Conservation (phyloP, 805 yeast genomes). For the Phaffomyces antillensis region DNA sequence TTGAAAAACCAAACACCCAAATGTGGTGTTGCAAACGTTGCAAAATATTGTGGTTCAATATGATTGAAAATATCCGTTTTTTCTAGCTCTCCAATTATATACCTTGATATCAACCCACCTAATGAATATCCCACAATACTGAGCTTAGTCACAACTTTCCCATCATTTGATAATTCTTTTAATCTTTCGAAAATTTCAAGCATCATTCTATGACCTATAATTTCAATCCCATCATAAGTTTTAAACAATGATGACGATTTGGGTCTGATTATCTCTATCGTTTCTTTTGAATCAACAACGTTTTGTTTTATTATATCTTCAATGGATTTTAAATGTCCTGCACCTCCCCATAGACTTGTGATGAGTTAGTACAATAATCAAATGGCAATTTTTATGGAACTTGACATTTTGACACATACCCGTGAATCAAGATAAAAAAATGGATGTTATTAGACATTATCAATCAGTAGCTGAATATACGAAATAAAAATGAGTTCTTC, state of each 20-base stretch:
- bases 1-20: conserved; percentile 51
- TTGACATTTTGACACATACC: background rate
- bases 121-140: conserved; percentile 83
- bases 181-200: conserved; percentile 51
- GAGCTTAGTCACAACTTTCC: conserved; percentile 38
- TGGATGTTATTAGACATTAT: background rate
- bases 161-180: conserved; percentile 24
- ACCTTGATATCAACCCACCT: conserved; percentile 81
- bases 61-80: conserved; percentile 46
- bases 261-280: conserved; percentile 41
- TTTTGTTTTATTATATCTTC: conserved; percentile 34
- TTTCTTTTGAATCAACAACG: conserved; percentile 34
- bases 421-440: conserved; percentile 1
- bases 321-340: conserved; percentile 46
- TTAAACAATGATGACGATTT: conserved; percentile 59
- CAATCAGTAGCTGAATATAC: background rate
- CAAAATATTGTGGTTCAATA: conserved; percentile 54
- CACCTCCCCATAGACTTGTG: conserved; percentile 54
- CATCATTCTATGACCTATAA: conserved; percentile 63
- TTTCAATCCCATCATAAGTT: conserved; percentile 80
- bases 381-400: background rate
- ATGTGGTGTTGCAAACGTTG: conserved; percentile 78
- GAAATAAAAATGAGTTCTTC: background rate
- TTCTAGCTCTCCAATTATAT: conserved; percentile 66
- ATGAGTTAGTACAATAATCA: background rate